A percentile compares a stretch with the other conserved stretches of the same genome.
These are phyloP conservation scores for Paracoccidioides brasiliensis DNA, from an alignment of 2,329 filamentous ascomycete genomes.

Conservation along the genomic window DNA sequence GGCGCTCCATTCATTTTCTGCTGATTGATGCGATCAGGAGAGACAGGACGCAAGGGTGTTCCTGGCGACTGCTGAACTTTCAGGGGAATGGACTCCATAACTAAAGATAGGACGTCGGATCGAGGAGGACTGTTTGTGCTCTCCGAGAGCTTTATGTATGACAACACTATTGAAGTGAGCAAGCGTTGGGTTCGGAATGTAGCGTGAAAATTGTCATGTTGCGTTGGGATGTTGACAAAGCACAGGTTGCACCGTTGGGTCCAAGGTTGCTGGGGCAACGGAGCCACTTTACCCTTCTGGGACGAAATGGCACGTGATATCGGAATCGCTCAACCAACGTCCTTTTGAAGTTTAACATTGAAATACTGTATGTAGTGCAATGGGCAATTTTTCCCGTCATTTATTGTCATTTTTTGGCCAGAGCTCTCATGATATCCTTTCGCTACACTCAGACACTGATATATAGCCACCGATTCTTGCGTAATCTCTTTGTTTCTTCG, in stretches of 20 bases:
- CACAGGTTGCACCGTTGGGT: too few relatives aligned
- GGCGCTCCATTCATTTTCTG: constrained; percentile 30
- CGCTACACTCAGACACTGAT: background rate
- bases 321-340: too few relatives aligned
- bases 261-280: too few relatives aligned
- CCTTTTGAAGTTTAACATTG: too few relatives aligned
- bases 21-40: constrained; percentile 39
- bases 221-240: background rate
- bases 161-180: background rate
- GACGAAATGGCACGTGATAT: too few relatives aligned
- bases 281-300: too few relatives aligned
- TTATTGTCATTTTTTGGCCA: too few relatives aligned
- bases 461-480: background rate
- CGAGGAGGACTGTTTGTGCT: background rate
- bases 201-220: background rate
- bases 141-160: background rate
- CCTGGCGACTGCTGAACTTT: constrained; percentile 16
- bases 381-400: too few relatives aligned
- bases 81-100: constrained; percentile 10
- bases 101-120: background rate
- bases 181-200: background rate
- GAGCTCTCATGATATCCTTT: background rate
- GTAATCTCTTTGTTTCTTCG: background rate
- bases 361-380: too few relatives aligned
- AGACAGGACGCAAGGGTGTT: constrained; percentile 31